A percentile compares a stretch with the other conserved stretches of the same genome.
Evolutionary conservation across 139 green algal species (phyloP).

Genomic region (Chlamydomonas sp.): DNA sequence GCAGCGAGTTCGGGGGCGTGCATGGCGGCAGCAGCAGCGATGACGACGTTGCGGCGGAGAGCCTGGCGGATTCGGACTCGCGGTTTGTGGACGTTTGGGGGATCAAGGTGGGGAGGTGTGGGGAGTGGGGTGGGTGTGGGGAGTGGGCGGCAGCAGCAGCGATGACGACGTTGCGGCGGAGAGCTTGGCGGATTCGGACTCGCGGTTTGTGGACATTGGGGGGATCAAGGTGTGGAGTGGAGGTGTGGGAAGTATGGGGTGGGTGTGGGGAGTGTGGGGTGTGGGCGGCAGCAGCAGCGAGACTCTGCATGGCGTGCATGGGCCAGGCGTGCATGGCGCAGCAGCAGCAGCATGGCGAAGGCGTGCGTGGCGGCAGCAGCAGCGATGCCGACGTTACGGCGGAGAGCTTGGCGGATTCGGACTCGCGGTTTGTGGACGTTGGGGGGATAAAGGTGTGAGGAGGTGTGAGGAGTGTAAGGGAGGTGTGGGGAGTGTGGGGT

Average conservation of each 20-base stretch:
- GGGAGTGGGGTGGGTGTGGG: background rate
- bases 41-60: conserved; percentile 20
- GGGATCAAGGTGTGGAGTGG: conserved; percentile 36
- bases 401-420: conserved; percentile 43
- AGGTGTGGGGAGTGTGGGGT: too few relatives aligned
- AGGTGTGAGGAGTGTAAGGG: too few relatives aligned
- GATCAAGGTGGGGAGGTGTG: conserved; percentile 32
- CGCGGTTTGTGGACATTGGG: conserved; percentile 40
- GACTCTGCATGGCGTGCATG: too few relatives aligned
- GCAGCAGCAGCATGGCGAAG: conserved; percentile 1
- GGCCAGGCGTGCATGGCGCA: conserved; percentile 14
- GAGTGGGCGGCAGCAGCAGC: background rate
- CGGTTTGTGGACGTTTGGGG: conserved; percentile 44
- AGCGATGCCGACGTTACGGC: conserved; percentile 6
- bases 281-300: too few relatives aligned
- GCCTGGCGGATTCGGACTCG: conserved; percentile 44
- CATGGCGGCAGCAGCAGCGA: background rate
- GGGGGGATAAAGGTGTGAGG: conserved; percentile 33
- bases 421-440: conserved; percentile 47
- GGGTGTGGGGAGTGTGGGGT: too few relatives aligned
- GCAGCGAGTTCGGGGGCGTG: too few relatives aligned
- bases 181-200: conserved; percentile 44
- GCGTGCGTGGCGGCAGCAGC: background rate
- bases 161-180: conserved; percentile 19
- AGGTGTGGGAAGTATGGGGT: background rate